Percentiles rank a stretch among this genome's conserved stretches.
Conservation (phyloP, 1,284 basidiomycete genomes). For the Salmacisia buchloeana region DNA sequence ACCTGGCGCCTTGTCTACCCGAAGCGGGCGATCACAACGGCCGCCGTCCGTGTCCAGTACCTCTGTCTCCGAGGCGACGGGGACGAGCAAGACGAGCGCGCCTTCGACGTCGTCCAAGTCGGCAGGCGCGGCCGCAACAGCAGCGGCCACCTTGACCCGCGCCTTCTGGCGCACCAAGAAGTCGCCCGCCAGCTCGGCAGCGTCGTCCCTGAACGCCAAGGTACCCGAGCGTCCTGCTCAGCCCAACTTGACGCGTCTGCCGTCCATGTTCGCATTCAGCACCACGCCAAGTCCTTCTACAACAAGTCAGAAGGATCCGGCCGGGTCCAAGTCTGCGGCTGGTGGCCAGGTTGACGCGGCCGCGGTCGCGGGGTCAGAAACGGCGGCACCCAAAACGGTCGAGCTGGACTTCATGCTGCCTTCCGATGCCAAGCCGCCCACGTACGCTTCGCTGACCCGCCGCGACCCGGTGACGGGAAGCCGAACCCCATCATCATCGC, state of each 20-base stretch:
- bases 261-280: slow-evolving; percentile 28
- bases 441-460: slow-evolving; percentile 51
- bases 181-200: neutral
- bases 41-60: slow-evolving; percentile 9
- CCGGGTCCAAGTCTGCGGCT: too few relatives aligned
- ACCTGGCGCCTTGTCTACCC: neutral
- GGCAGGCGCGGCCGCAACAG: slow-evolving; percentile 9
- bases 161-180: slow-evolving; percentile 9
- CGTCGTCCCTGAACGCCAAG: neutral
- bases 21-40: slow-evolving; percentile 1
- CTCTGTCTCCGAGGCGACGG: neutral
- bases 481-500: slow-evolving; percentile 2
- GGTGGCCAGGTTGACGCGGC: slow-evolving; percentile 5
- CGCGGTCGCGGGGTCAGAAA: slow-evolving; percentile 23
- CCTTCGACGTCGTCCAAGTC: slow-evolving; percentile 11
- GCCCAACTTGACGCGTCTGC: slow-evolving; percentile 51
- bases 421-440: slow-evolving; percentile 74
- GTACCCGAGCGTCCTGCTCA: slow-evolving; percentile 39
- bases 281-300: neutral
- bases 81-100: neutral
- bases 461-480: slow-evolving; percentile 16
- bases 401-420: slow-evolving; percentile 87
- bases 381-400: slow-evolving; percentile 58
- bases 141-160: slow-evolving; percentile 26
- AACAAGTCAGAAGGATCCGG: slow-evolving; percentile 5